These are phyloP conservation scores for Plasmodium vinckei DNA, from an alignment of 169 alveolate genomes.

Conservation along the genomic window DNA sequence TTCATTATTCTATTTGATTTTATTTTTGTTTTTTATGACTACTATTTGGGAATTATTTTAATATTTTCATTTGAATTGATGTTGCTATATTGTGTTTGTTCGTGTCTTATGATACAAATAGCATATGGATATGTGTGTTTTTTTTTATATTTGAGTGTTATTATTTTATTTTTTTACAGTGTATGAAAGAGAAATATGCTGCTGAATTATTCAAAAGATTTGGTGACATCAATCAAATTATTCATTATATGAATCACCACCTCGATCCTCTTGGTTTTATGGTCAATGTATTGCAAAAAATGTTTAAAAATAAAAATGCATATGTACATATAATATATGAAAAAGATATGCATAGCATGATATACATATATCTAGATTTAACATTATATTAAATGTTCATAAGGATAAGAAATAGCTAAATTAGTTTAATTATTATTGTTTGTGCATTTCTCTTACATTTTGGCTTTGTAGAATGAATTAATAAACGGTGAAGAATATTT, in stretches of 20 bases:
- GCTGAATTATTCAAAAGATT: conserved; percentile 16
- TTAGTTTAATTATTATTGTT: background rate
- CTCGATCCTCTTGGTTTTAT: conserved; percentile 56
- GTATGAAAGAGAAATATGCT: conserved; percentile 57
- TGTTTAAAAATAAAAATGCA: background rate
- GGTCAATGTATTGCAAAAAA: conserved; percentile 23
- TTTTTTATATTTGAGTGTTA: background rate
- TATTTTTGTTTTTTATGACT: background rate
- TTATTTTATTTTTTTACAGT: conserved; percentile 9
- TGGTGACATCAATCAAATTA: conserved; percentile 64
- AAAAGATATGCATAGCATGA: background rate
- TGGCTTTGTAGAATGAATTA: conserved; percentile 41
- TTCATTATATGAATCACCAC: conserved; percentile 53
- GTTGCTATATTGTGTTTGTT: too few relatives aligned
- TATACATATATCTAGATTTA: background rate
- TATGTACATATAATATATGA: background rate
- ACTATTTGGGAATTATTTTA: too few relatives aligned
- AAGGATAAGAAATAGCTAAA: too few relatives aligned
- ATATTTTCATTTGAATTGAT: too few relatives aligned
- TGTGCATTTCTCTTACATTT: background rate
- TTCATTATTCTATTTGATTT: background rate
- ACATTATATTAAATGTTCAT: too few relatives aligned
- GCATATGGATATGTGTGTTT: background rate
- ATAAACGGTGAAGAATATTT: conserved; percentile 67
- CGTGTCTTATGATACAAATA: too few relatives aligned